phyloP scores from a whole-genome alignment of 2,329 filamentous ascomycete genomes.

The Fusarium sp. region DNA sequence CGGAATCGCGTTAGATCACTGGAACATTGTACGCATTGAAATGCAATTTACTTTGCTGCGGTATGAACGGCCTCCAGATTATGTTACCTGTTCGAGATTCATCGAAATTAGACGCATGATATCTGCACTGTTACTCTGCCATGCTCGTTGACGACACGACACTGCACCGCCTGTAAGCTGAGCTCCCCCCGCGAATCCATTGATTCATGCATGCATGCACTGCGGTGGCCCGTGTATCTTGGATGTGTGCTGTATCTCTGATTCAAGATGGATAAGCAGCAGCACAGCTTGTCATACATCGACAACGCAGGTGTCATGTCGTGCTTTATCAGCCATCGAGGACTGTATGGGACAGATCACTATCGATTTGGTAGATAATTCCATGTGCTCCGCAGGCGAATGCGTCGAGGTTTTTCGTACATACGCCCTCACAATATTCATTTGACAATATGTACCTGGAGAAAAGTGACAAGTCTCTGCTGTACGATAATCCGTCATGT shows the following conservation, averaged over 20 bases:
- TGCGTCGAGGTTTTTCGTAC: not conserved
- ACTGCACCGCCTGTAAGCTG: conserved; percentile 38
- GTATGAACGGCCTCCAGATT: not conserved
- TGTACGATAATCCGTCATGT: conserved; percentile 10
- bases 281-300: conserved; percentile 35
- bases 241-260: conserved; percentile 42
- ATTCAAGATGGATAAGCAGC: conserved; percentile 35
- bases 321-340: conserved; percentile 36
- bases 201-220: conserved; percentile 39
- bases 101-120: conserved; percentile 36
- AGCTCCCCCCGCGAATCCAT: conserved; percentile 34
- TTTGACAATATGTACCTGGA: not conserved
- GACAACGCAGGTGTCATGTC: conserved; percentile 44
- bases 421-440: conserved; percentile 8
- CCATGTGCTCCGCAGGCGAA: conserved; percentile 19
- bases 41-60: not conserved
- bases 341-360: conserved; percentile 18
- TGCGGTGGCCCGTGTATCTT: conserved; percentile 7
- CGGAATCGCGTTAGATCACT: not conserved
- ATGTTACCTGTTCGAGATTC: conserved; percentile 5
- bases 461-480: conserved; percentile 13
- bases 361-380: conserved; percentile 16
- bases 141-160: conserved; percentile 41
- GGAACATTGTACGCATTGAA: not conserved
- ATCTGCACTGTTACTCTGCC: conserved; percentile 38